Base-by-base conservation (phyloP, 352 stramenopile species). In the Phytophthora syringae region DNA sequence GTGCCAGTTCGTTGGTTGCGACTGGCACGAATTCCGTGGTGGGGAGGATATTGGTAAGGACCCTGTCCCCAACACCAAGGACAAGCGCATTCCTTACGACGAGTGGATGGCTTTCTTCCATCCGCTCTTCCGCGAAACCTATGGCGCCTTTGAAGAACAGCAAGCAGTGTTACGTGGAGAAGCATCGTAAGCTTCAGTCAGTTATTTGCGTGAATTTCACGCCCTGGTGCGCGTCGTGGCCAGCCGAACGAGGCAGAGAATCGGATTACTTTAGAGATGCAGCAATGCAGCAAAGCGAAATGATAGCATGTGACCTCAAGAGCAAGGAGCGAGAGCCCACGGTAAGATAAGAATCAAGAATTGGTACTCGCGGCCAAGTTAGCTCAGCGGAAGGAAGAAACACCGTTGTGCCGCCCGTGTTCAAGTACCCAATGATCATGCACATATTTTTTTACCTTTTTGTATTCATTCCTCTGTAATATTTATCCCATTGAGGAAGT, bases 1-100 rank as follows among this genome's bases (percentile, higher is more conserved):
- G 37, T 94, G 86, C 37, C 82, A 90, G 45, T 87, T 84, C 36
- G 30, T 89, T 5, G 86, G 84, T 28, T 92, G 84, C 53, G 47
- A 84, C 30, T 94, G 83, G 78, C 67, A 87, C 47, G 64, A 82
- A 47, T 87, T 84, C 45, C 78, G 78, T 10, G 71, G 74, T 44
- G 78, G 78, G 9, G 16, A 74, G 43, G 78, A 84, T 39, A 47
- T 81, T 18, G 51, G 47, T 7, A 48, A 48, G 12, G 67, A 77
- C 25, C 49, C 60, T 2, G 24, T 28, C 7, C 62, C 70, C 9
- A 88, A 90, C 58, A 60, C 72, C 1, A 81, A 76, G 42, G 55
- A 86, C 62, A 89, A 89, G 55, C 52, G 39, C 5, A 82, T 89
- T 24, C 16, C 56, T 11, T 77, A 76, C 45, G 53, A 69, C 16